phyloP scores from a whole-genome alignment of 768 basidiomycete species.

The Kwoniella pini region DNA sequence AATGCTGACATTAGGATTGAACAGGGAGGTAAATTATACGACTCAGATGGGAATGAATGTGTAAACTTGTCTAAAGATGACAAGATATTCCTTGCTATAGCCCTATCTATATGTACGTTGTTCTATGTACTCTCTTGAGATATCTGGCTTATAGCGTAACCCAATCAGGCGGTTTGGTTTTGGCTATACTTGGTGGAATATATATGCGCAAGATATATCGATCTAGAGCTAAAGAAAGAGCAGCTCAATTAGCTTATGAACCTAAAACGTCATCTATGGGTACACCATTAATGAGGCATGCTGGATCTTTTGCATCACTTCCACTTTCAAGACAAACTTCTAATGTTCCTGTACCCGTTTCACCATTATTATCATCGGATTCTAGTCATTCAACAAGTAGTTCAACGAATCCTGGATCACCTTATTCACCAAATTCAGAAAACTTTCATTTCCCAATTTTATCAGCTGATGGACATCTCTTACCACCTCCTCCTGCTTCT shows the following conservation, averaged over 20 bases:
- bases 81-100: constrained; percentile 27
- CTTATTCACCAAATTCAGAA: constrained; percentile 35
- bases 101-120: constrained; percentile 20
- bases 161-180: constrained; percentile 21
- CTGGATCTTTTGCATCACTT: constrained; percentile 7
- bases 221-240: constrained; percentile 5
- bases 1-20: not conserved
- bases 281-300: constrained; percentile 17
- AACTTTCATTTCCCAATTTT: constrained; percentile 46
- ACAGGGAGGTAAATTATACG: constrained; percentile 28
- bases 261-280: constrained; percentile 27
- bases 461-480: constrained; percentile 45
- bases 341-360: not conserved
- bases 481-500: constrained; percentile 39
- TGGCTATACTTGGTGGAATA: constrained; percentile 16
- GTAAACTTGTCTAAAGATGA: constrained; percentile 22
- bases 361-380: constrained; percentile 19
- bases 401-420: constrained; percentile 23
- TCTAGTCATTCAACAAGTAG: constrained; percentile 3
- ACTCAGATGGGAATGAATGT: constrained; percentile 30
- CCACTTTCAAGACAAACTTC: constrained; percentile 10
- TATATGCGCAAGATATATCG: constrained; percentile 4
- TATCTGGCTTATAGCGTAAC: not conserved
- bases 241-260: constrained; percentile 3
- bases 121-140: not conserved